Percentiles rank a stretch among this genome's conserved stretches.
phyloP scores from a whole-genome alignment of 2,329 filamentous ascomycete genomes.

The Aspergillus uvarum region DNA sequence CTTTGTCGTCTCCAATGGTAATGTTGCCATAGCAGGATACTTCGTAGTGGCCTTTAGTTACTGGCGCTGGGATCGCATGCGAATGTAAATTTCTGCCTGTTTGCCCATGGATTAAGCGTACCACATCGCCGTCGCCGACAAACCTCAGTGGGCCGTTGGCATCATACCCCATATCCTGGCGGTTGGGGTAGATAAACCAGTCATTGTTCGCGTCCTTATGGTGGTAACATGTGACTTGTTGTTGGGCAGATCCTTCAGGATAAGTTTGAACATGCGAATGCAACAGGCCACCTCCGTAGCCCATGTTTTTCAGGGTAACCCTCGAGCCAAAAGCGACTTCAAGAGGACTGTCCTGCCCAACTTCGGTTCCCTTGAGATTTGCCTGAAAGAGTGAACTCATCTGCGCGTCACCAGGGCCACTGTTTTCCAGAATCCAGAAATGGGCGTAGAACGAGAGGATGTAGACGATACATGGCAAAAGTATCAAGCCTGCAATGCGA shows the following conservation, averaged over 20 bases:
- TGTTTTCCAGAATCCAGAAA: constrained; percentile 90
- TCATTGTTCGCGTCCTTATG: constrained; percentile 99
- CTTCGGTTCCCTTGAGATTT: constrained; percentile 88
- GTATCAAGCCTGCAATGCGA: constrained; percentile 80
- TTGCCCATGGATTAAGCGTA: constrained; percentile 90
- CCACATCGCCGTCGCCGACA: constrained; percentile 71
- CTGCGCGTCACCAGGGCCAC: constrained; percentile 95
- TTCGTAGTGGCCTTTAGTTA: constrained; percentile 86
- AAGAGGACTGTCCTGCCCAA: constrained; percentile 90
- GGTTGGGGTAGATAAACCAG: constrained; percentile 98
- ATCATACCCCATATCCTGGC: constrained; percentile 70
- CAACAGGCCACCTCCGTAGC: constrained; percentile 91
- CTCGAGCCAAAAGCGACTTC: constrained; percentile 88
- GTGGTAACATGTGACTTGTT: constrained; percentile 98
- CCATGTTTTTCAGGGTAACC: constrained; percentile 97
- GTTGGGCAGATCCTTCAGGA: constrained; percentile 87
- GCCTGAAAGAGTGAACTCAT: constrained; percentile 99
- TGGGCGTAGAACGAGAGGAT: constrained; percentile 94
- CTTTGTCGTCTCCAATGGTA: constrained; percentile 93
- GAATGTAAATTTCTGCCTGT: constrained; percentile 97
- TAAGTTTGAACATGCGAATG: constrained; percentile 97
- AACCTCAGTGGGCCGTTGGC: constrained; percentile 69
- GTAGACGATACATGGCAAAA: constrained; percentile 88
- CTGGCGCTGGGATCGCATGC: constrained; percentile 81
- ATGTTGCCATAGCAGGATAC: constrained; percentile 95